Conservation (phyloP, 78 protist genomes). For the Monosiga brevicollis region DNA sequence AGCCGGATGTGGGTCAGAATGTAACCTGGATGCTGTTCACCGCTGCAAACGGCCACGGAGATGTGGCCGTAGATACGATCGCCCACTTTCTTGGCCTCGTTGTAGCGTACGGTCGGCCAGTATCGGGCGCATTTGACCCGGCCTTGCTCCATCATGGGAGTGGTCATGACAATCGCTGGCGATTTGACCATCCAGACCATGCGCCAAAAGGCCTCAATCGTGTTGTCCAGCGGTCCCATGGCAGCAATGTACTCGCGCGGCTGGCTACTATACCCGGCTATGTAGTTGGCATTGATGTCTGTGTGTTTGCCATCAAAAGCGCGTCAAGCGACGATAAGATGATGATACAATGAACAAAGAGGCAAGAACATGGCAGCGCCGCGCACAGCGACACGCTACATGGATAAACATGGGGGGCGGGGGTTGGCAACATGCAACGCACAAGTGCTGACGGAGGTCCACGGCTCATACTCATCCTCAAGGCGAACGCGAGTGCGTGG, state of each 20-base stretch:
- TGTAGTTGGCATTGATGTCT: background rate
- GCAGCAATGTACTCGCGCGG: background rate
- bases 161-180: background rate
- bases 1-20: background rate
- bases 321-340: no score
- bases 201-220: background rate
- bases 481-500: background rate
- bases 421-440: no score
- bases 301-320: no score
- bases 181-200: background rate
- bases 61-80: background rate
- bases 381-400: no score
- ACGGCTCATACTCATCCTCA: background rate
- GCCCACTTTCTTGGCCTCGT: background rate
- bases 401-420: no score
- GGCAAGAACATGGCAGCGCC: no score
- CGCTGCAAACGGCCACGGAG: background rate
- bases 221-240: background rate
- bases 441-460: background rate
- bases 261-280: background rate
- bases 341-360: no score
- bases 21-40: background rate
- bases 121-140: background rate
- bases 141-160: background rate
- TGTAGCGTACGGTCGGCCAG: background rate